These are phyloP conservation scores for Vaccinium darrowii DNA, from an alignment of 148 eudicot genomes.

Conservation along the genomic window DNA sequence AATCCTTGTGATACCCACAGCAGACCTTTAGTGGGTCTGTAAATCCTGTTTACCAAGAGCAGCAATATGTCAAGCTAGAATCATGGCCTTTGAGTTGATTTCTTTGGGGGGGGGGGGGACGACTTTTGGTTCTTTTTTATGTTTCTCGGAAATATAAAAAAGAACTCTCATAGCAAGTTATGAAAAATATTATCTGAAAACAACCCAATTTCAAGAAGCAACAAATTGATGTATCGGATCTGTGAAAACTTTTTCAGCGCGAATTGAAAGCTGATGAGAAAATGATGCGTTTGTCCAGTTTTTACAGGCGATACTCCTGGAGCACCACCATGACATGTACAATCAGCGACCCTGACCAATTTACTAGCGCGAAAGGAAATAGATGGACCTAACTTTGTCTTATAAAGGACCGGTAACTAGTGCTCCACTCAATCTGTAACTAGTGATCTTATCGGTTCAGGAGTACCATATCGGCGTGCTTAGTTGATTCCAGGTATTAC, in stretches of 20 bases:
- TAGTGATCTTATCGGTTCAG: background rate
- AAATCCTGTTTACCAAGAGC: constrained; percentile 44
- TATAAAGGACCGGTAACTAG: background rate
- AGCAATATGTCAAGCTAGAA: background rate
- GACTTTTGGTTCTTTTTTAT: background rate
- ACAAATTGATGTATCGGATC: background rate
- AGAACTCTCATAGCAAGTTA: background rate
- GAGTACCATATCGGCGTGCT: background rate
- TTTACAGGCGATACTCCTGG: background rate
- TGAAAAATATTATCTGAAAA: background rate
- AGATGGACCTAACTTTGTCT: background rate
- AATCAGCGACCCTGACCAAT: too few species aligned
- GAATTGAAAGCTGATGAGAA: background rate
- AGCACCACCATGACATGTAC: background rate
- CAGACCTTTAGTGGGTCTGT: constrained; percentile 52
- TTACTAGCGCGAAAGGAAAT: too few species aligned
- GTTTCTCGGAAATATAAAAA: background rate
- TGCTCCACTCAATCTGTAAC: background rate
- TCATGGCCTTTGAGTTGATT: background rate
- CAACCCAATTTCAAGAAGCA: background rate
- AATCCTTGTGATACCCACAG: constrained; percentile 62
- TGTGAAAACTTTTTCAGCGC: background rate
- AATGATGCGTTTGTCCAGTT: background rate
- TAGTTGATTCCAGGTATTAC: background rate
- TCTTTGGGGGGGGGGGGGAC: background rate